Conservation (phyloP, 2,329 filamentous ascomycete genomes). For the Xylaria polymorpha region DNA sequence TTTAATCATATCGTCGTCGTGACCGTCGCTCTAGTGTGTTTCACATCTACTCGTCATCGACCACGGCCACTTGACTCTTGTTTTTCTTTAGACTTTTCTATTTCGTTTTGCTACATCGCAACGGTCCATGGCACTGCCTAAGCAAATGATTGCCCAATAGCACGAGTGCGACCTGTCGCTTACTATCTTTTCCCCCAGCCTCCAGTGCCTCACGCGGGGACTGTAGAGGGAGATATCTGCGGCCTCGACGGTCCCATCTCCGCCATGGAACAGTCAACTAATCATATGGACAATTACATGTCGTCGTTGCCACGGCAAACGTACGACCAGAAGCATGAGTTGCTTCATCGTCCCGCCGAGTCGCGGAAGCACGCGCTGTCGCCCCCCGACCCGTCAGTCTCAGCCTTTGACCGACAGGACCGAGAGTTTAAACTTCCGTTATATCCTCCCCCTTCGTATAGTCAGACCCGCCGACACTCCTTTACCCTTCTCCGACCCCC, state of each 20-base stretch:
- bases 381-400: conserved; percentile 33
- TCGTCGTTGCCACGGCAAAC: conserved; percentile 53
- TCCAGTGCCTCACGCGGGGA: conserved; percentile 31
- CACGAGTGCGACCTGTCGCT: conserved; percentile 25
- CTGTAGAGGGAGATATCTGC: conserved; percentile 33
- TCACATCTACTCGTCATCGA: neutral
- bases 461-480: conserved; percentile 51
- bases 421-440: conserved; percentile 50
- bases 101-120: conserved; percentile 9
- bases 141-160: conserved; percentile 32
- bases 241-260: conserved; percentile 17
- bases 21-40: neutral
- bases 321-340: conserved; percentile 44
- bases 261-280: conserved; percentile 53
- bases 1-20: conserved; percentile 2
- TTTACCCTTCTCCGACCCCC: conserved; percentile 51
- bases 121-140: conserved; percentile 1
- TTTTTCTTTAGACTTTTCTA: neutral
- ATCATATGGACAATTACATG: conserved; percentile 56
- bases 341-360: conserved; percentile 21
- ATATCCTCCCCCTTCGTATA: conserved; percentile 54
- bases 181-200: conserved; percentile 25
- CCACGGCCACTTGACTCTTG: neutral
- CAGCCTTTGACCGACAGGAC: conserved; percentile 46
- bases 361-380: conserved; percentile 43